Evolutionary conservation across 805 yeast species (phyloP).

Genomic region (Komagataella ulmi): DNA sequence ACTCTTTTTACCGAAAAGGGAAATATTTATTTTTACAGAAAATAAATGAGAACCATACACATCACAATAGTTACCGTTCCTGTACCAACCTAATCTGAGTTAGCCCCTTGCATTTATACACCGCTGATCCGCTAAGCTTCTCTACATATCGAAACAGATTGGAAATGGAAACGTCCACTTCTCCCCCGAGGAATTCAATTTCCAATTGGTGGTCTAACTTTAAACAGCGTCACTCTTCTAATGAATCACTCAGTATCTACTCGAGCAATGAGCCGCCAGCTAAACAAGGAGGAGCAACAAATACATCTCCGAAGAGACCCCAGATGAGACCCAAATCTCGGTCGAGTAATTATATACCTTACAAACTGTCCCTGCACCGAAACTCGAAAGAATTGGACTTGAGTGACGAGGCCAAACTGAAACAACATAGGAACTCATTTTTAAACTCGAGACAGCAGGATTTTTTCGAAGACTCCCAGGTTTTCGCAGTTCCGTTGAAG

Average conservation of each 20-base stretch:
- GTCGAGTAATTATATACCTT: slow-evolving; percentile 16
- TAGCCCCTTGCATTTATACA: background rate
- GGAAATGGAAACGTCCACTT: background rate
- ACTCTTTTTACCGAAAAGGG: background rate
- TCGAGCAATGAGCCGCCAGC: background rate
- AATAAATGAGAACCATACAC: background rate
- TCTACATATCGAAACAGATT: background rate
- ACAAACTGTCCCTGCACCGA: slow-evolving; percentile 19
- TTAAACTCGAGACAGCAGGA: slow-evolving; percentile 25
- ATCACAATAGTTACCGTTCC: background rate
- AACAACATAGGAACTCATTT: slow-evolving; percentile 38
- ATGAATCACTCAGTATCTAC: background rate
- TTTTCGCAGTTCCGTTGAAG: slow-evolving; percentile 73
- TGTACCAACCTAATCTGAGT: background rate
- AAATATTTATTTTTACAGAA: background rate
- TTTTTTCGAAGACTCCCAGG: slow-evolving; percentile 32
- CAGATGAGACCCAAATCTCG: background rate
- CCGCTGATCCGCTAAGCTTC: background rate
- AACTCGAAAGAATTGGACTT: slow-evolving; percentile 14
- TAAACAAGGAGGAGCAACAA: background rate
- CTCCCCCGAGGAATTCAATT: background rate
- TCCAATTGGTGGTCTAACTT: background rate
- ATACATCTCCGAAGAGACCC: background rate
- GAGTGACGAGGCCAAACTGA: slow-evolving; percentile 11
- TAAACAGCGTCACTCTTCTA: background rate